These are phyloP conservation scores for Alternaria sp. DNA, from an alignment of 2,329 filamentous ascomycete species.

Conservation along the genomic window DNA sequence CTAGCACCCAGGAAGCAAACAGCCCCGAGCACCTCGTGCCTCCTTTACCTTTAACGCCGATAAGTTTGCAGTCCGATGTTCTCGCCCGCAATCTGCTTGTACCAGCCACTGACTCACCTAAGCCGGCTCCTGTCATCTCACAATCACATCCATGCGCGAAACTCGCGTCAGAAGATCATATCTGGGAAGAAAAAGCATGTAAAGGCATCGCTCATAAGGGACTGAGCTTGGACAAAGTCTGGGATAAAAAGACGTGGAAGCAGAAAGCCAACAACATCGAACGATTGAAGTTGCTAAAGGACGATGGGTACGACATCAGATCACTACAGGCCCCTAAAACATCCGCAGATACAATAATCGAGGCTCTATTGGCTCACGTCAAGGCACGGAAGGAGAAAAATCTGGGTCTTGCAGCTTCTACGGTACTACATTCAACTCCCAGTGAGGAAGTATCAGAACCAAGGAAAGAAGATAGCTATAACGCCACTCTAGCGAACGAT, in stretches of 20 bases:
- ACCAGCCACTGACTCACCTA: not conserved
- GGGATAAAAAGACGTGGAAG: constrained; percentile 14
- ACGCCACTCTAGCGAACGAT: not conserved
- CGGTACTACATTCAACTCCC: not conserved
- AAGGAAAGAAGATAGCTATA: not conserved
- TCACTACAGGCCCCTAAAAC: not conserved
- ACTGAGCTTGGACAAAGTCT: constrained; percentile 4
- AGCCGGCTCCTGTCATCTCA: not conserved
- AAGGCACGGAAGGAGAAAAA: not conserved
- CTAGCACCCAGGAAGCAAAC: not conserved
- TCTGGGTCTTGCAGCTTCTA: not conserved
- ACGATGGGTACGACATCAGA: constrained; percentile 16
- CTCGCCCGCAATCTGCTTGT: not conserved
- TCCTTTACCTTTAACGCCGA: not conserved
- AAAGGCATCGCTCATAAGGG: not conserved
- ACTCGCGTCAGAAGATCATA: not conserved
- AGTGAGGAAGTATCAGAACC: not conserved
- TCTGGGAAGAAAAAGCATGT: constrained; percentile 3
- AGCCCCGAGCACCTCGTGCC: not conserved
- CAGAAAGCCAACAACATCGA: constrained; percentile 12
- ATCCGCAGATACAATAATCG: constrained; percentile 1
- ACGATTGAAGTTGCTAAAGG: constrained; percentile 13
- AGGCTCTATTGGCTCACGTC: constrained; percentile 3
- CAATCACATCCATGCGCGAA: not conserved
- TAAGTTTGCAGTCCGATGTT: not conserved